Evolutionary conservation across 1,284 basidiomycete species (phyloP), one percentile per base, ranked within the genome.

Genomic region (Ceratorhiza oryzae-sativae): DNA sequence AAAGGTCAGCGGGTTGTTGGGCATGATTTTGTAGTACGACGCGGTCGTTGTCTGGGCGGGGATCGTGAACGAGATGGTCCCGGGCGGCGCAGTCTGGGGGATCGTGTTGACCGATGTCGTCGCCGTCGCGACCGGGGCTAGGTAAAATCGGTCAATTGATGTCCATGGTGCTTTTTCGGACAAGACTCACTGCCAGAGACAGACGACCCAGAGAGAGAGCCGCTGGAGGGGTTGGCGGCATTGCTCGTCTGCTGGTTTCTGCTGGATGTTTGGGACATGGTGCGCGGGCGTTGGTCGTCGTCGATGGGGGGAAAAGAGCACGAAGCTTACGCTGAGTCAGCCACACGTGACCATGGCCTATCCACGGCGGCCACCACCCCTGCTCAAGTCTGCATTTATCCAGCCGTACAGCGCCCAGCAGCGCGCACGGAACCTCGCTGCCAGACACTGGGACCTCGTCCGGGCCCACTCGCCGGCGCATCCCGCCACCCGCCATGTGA

Each of bases 11-110:
- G 84, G 84, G 77, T 93, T 86, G 56, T 84, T 84, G 0, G 83
- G 81, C 0, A 91, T 92, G 76, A 98, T 92, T 85, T 97, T 97
- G 85, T 90, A 97, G 82, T 87, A 98, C 5, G 92, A 93, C 2
- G 89, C 88, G 25, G 88, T 79, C 20, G 81, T 88, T 10, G 90
- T 90, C 75, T 88, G 85, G 0, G 93, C 89, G 0, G 95, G 95
- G 78, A 93, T 86, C 32, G 91, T 92, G 78, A 92, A 88, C 71
- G 87, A 85, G 73, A 93, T 80, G 48, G 84, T 84, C 27, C 92
- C 92, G 10, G 86, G 88, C 10, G 88, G 81, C 1, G 87, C 88
- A 13, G 86, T 84, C 75, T 83, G 78, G 0, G 88, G 84, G 75
- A 90, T 86, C 73, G 77, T 78, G 59, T 76, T 74, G 56, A 39